Evolutionary conservation across 768 basidiomycete species (phyloP), one percentile per base, ranked within the genome.

Genomic region (Pleurotus sapidus): DNA sequence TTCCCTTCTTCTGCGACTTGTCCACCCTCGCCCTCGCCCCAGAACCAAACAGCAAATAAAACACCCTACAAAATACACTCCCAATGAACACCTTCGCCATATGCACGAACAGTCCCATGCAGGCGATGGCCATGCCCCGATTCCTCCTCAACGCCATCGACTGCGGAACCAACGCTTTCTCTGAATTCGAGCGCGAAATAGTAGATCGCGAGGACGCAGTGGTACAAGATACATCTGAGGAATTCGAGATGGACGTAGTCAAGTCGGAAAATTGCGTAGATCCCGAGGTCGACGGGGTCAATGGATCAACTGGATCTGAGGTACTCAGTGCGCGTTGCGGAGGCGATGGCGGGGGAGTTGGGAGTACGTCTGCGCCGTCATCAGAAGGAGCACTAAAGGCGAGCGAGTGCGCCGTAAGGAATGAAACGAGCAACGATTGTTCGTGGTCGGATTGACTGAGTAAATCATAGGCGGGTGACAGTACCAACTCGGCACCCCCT

Each of bases 41-140:
- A 7, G 51, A n/a, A 4, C 51, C 51, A 40, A 54, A 54, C 23
- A 54, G 7, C 38, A 54, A 42, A 24, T 54, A 40, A 15, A 54
- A 42, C 17, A 54, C 34, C 39, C 34, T 54, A 54, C 51, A 40
- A 42, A 54, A 54, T 20, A 54, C 18, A 24, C 38, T 54, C 51
- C 42, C 42, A 39, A 54, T 54, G 39, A 54, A 54, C 15, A 54
- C 39, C 51, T 42, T 42, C 15, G 51, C 51, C 38, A 54, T 54
- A 54, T 54, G 51, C n/a, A 54, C 51, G 20, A 54, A 54, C 6
- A 54, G 15, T 5, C 17, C 51, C 51, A 54, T 54, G 51, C 51
- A 54, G 6, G 51, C 37, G 8, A 42, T 39, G 8, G 40, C 51
- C 51, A 42, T 40, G 11, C 51, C 39, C 15, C 51, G 38, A 42